Percentiles rank a stretch among this genome's conserved stretches.
phyloP scores from a whole-genome alignment of 2,329 filamentous ascomycete species.

The Fonsecaea erecta region DNA sequence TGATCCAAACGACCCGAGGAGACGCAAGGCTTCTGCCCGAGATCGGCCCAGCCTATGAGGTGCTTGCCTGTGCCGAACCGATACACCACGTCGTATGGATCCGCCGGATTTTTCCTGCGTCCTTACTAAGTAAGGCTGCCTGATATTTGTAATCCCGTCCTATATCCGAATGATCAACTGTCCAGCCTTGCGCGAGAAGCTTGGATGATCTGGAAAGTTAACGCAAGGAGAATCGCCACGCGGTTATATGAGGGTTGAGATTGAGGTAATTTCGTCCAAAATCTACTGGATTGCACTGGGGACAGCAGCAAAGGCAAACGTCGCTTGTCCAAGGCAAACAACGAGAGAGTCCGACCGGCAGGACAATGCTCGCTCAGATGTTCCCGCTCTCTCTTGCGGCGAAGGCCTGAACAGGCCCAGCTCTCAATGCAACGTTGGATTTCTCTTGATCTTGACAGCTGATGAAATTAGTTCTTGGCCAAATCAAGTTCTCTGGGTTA shows the following conservation, averaged over 20 bases:
- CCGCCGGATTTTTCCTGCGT: background rate
- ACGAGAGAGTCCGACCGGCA: background rate
- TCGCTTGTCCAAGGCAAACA: background rate
- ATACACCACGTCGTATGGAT: background rate
- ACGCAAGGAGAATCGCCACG: background rate
- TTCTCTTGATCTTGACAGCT: background rate
- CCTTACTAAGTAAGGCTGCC: background rate
- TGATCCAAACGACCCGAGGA: background rate
- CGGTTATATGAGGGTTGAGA: background rate
- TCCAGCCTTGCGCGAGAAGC: background rate
- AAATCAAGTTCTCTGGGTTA: background rate
- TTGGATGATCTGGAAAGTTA: background rate
- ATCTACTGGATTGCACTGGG: background rate
- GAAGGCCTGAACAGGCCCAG: background rate
- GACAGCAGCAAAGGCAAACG: background rate
- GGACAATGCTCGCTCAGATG: background rate
- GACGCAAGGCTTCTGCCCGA: constrained; percentile 5
- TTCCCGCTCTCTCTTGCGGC: background rate
- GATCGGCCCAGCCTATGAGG: constrained; percentile 1
- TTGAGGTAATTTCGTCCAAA: background rate
- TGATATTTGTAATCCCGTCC: background rate
- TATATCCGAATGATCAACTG: background rate
- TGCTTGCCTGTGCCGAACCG: background rate
- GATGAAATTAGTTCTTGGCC: background rate
- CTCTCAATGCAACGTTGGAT: background rate